These are phyloP conservation scores for Aspergillaceae sp. DNA, from an alignment of 2,329 filamentous ascomycete genomes.

Conservation along the genomic window DNA sequence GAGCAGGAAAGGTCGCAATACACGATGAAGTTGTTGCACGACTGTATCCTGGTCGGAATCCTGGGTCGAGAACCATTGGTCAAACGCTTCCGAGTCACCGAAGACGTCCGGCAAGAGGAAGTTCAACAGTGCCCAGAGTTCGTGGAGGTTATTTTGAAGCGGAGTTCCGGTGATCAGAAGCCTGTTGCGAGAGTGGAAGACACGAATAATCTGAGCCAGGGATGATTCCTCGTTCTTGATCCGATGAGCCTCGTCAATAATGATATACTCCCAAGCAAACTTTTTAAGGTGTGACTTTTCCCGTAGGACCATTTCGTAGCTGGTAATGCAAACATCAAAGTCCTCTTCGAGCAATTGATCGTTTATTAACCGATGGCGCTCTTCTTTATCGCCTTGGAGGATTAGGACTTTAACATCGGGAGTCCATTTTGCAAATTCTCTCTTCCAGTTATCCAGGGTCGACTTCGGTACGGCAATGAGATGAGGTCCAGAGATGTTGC, in stretches of 20 bases:
- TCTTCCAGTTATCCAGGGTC: constrained; percentile 95
- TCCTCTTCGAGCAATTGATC: constrained; percentile 87
- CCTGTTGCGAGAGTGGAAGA: constrained; percentile 92
- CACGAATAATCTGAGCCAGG: constrained; percentile 86
- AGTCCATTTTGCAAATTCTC: constrained; percentile 89
- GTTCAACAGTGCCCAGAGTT: constrained; percentile 94
- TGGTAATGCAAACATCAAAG: constrained; percentile 96
- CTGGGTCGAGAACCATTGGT: constrained; percentile 94
- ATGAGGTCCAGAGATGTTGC: constrained; percentile 83
- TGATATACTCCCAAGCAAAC: constrained; percentile 99
- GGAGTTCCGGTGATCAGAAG: constrained; percentile 94
- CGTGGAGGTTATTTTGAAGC: constrained; percentile 94
- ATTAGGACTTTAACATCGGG: constrained; percentile 92
- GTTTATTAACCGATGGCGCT: constrained; percentile 78
- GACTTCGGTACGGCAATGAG: constrained; percentile 91
- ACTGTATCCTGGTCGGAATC: constrained; percentile 88
- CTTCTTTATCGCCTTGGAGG: constrained; percentile 89
- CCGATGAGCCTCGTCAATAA: constrained; percentile 94
- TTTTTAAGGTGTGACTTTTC: constrained; percentile 94
- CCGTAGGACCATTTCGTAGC: constrained; percentile 96
- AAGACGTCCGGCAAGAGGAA: constrained; percentile 98
- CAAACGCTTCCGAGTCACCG: constrained; percentile 90
- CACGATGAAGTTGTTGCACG: constrained; percentile 88
- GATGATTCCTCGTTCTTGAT: constrained; percentile 99
- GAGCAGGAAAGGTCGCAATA: constrained; percentile 85